Percentiles rank a stretch among this genome's conserved stretches.
These are phyloP conservation scores for Dentipellis sp. DNA, from an alignment of 768 basidiomycete genomes.

Conservation along the genomic window DNA sequence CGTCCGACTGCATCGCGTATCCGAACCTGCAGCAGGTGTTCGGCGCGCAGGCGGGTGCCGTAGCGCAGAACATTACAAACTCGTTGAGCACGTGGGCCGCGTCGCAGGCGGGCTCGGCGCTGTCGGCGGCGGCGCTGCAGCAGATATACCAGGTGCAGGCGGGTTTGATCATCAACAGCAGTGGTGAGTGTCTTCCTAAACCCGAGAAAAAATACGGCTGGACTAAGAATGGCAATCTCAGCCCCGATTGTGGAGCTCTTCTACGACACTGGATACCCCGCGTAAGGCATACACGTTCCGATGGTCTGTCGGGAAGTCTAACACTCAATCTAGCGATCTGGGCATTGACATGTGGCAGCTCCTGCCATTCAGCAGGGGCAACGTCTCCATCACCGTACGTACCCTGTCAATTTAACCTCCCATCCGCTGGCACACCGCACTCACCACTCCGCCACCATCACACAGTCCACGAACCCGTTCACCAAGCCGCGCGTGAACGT, in stretches of 20 bases:
- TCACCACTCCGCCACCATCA: neutral
- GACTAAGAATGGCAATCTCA: neutral
- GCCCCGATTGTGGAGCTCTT: neutral
- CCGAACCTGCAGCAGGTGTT: conserved; percentile 44
- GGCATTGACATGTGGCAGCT: conserved; percentile 47
- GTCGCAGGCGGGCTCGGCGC: neutral
- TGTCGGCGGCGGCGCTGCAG: neutral
- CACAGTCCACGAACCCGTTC: conserved; percentile 39
- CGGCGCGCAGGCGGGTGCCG: conserved; percentile 13
- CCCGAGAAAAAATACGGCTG: neutral
- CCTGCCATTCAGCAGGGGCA: conserved; percentile 46
- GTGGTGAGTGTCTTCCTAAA: neutral
- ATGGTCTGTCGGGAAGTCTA: neutral
- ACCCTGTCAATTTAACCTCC: too few species aligned
- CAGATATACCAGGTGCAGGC: neutral
- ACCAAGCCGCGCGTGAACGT: conserved; percentile 35
- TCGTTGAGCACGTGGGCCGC: neutral
- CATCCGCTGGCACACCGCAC: neutral
- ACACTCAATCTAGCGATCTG: conserved; percentile 21
- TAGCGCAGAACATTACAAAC: neutral
- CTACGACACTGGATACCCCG: neutral
- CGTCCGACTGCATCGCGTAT: conserved; percentile 36
- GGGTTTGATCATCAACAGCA: neutral
- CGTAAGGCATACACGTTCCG: neutral
- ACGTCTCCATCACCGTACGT: conserved; percentile 34